Percentiles rank a stretch among this genome's conserved stretches.
phyloP scores from a whole-genome alignment of 202 grass and related monocot species.

The Hordeum pubiflorum region DNA sequence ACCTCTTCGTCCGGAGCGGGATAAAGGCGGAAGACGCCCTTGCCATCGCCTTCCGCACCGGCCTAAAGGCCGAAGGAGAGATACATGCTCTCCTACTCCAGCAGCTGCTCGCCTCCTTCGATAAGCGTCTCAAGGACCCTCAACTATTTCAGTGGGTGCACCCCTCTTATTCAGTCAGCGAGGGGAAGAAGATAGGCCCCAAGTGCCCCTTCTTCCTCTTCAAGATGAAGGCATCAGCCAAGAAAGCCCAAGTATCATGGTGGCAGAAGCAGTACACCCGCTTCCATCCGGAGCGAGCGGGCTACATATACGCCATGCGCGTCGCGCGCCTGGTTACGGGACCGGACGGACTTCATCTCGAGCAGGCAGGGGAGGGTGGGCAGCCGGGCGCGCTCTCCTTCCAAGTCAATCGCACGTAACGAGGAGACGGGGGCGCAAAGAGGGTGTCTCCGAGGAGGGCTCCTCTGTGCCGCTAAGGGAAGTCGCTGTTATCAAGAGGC shows the following conservation, averaged over 20 bases:
- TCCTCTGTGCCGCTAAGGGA: neutral
- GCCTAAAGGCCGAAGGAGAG: neutral
- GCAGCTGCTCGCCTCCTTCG: neutral
- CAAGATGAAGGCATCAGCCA: neutral
- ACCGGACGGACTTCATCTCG: neutral
- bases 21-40: neutral
- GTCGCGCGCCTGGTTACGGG: neutral
- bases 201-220: neutral
- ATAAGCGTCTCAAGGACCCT: neutral
- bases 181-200: neutral
- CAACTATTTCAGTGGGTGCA: neutral
- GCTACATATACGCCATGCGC: neutral
- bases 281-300: neutral
- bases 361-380: neutral
- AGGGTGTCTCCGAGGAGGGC: neutral
- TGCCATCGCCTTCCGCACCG: neutral
- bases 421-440: neutral
- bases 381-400: neutral
- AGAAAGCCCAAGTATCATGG: neutral
- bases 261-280: neutral
- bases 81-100: neutral
- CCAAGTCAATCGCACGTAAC: neutral
- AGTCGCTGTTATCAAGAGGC: neutral
- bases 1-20: neutral
- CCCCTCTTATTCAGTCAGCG: neutral